Evolutionary conservation across 2,329 filamentous ascomycete species (phyloP).

Genomic region (Fusarium annulatum): DNA sequence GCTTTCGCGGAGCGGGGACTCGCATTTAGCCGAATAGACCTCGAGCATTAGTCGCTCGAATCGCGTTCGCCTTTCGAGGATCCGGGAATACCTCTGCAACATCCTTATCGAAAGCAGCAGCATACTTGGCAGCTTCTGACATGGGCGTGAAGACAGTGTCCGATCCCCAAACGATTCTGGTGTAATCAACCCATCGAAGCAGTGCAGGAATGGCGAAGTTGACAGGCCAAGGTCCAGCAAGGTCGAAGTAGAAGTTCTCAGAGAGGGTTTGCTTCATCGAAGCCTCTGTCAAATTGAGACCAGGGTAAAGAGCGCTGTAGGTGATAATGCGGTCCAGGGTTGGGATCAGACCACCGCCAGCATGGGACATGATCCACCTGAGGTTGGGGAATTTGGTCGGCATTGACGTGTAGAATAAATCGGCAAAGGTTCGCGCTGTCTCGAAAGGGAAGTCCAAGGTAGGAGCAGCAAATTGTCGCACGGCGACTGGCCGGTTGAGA

Average conservation of each 20-base stretch:
- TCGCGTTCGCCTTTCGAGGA: neutral
- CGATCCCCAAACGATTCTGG: slow-evolving; percentile 13
- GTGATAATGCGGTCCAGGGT: slow-evolving; percentile 36
- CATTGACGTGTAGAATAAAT: slow-evolving; percentile 34
- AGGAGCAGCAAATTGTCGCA: slow-evolving; percentile 11
- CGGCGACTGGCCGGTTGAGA: slow-evolving; percentile 10
- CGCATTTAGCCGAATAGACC: neutral
- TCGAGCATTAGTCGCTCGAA: slow-evolving; percentile 10
- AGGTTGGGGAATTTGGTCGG: slow-evolving; percentile 38
- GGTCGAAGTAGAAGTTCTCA: slow-evolving; percentile 9
- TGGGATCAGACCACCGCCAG: slow-evolving; percentile 40
- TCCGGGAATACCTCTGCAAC: neutral
- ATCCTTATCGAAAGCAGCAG: slow-evolving; percentile 17
- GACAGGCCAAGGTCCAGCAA: slow-evolving; percentile 16
- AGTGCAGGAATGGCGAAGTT: slow-evolving; percentile 10
- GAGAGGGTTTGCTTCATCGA: slow-evolving; percentile 9
- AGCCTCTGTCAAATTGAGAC: slow-evolving; percentile 7
- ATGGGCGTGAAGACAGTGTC: slow-evolving; percentile 23
- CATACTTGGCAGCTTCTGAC: slow-evolving; percentile 2
- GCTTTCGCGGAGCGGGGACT: neutral
- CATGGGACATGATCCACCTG: slow-evolving; percentile 45
- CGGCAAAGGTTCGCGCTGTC: slow-evolving; percentile 34
- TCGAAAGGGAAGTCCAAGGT: slow-evolving; percentile 21
- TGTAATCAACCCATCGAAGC: slow-evolving; percentile 21
- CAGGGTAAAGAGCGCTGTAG: slow-evolving; percentile 13